phyloP scores from a whole-genome alignment of 352 stramenopile genomes.

The Poterioochromonas sp. region DNA sequence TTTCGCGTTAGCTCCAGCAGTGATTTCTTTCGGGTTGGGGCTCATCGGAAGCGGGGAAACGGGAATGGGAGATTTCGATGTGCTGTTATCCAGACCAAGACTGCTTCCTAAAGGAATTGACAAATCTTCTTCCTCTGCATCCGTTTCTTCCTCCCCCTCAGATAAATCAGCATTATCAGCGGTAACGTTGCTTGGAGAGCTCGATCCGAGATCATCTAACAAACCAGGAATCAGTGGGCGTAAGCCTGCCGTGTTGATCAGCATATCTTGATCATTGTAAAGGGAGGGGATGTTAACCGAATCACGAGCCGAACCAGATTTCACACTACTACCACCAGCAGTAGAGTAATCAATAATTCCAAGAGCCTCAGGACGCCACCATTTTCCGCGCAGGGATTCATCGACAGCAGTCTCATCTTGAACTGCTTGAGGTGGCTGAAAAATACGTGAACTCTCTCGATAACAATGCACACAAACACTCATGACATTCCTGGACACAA shows the following conservation, averaged over 20 bases:
- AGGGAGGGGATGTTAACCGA: not conserved
- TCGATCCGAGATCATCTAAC: not conserved
- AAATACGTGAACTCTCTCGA: slow-evolving; percentile 36
- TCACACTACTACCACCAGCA: not conserved
- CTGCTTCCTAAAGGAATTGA: not conserved
- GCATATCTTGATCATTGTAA: slow-evolving; percentile 9
- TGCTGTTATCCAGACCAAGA: not conserved
- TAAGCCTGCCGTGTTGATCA: not conserved
- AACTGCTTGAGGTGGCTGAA: slow-evolving; percentile 33
- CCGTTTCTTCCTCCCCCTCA: not conserved
- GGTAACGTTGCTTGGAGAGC: not conserved
- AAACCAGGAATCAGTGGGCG: not conserved
- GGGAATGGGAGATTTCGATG: not conserved
- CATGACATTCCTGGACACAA: slow-evolving; percentile 33
- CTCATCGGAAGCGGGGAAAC: not conserved
- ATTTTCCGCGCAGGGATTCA: slow-evolving; percentile 24
- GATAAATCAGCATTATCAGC: not conserved
- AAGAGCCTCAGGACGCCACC: slow-evolving; percentile 34
- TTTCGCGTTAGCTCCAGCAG: slow-evolving; percentile 9
- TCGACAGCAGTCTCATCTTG: slow-evolving; percentile 21
- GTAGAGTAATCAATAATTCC: slow-evolving; percentile 26
- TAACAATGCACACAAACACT: slow-evolving; percentile 43
- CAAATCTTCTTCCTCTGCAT: not conserved
- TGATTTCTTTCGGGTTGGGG: not conserved
- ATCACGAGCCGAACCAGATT: not conserved